Evolutionary conservation across 108 stramenopile genomes (phyloP).

Genomic region (Pseudonitzschia multistriata): DNA sequence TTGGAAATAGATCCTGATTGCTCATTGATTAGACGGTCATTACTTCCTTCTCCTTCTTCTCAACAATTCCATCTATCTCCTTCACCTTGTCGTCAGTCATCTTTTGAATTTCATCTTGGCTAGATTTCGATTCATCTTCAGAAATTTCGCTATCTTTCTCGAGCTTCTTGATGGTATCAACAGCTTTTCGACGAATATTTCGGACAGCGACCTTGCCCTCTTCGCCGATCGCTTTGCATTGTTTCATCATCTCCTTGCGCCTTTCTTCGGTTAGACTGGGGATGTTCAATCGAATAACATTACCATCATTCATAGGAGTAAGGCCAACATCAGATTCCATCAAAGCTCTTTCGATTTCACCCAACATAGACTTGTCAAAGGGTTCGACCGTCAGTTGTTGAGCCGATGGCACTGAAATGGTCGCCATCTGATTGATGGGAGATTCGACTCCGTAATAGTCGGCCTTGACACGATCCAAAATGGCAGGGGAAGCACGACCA

Average conservation of each 20-base stretch:
- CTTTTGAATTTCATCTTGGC: conserved; percentile 84
- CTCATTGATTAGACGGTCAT: conserved; percentile 70
- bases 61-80: conserved; percentile 83
- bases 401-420: conserved; percentile 80
- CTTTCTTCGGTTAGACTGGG: conserved; percentile 92
- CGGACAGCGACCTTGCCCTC: conserved; percentile 91
- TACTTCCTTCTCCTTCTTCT: conserved; percentile 93
- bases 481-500: conserved; percentile 82
- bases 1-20: not conserved
- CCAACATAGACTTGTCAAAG: conserved; percentile 78
- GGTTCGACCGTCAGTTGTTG: conserved; percentile 86
- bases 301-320: conserved; percentile 89
- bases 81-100: conserved; percentile 87
- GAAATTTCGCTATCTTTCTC: conserved; percentile 86
- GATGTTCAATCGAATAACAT: conserved; percentile 89
- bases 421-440: conserved; percentile 90
- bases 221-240: conserved; percentile 91
- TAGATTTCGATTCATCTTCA: conserved; percentile 83
- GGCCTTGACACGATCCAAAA: conserved; percentile 89
- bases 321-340: conserved; percentile 86
- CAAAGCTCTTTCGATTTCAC: conserved; percentile 86
- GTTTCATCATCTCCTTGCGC: conserved; percentile 92
- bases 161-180: conserved; percentile 88
- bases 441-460: conserved; percentile 91
- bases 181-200: conserved; percentile 88